These are phyloP conservation scores for Macrocystidia cucumis DNA, from an alignment of 1,284 basidiomycete species.

Conservation along the genomic window DNA sequence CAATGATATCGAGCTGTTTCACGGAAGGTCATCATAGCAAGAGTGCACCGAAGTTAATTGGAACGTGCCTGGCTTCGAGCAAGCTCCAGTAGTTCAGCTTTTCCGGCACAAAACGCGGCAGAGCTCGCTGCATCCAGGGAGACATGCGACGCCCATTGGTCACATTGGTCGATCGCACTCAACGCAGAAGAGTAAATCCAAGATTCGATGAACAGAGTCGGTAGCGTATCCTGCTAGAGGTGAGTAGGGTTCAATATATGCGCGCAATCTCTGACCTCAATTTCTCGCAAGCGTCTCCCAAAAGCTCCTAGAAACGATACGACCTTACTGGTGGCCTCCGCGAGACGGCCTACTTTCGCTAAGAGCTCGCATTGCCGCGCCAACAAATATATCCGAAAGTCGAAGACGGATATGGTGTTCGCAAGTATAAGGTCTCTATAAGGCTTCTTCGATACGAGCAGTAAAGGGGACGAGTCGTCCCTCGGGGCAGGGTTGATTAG, in stretches of 20 bases:
- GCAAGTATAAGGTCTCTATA: slow-evolving; percentile 88
- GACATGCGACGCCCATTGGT: slow-evolving; percentile 56
- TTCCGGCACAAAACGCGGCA: slow-evolving; percentile 54
- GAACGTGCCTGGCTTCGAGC: slow-evolving; percentile 67
- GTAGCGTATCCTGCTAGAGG: slow-evolving; percentile 52
- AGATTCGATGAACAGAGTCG: slow-evolving; percentile 79
- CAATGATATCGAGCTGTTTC: slow-evolving; percentile 74
- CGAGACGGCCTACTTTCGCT: slow-evolving; percentile 61
- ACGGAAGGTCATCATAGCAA: slow-evolving; percentile 6
- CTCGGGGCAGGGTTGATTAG: slow-evolving; percentile 63
- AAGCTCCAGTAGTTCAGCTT: slow-evolving; percentile 78
- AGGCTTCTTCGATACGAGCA: slow-evolving; percentile 78
- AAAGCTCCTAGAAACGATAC: slow-evolving; percentile 77
- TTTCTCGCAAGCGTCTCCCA: slow-evolving; percentile 66
- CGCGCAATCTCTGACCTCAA: slow-evolving; percentile 48
- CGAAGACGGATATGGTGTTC: slow-evolving; percentile 90
- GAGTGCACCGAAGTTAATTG: neutral
- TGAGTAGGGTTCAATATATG: slow-evolving; percentile 2
- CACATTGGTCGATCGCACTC: slow-evolving; percentile 81
- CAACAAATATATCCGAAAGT: slow-evolving; percentile 89
- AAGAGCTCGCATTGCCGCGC: slow-evolving; percentile 80
- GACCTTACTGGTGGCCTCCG: slow-evolving; percentile 63
- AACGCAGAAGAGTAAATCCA: slow-evolving; percentile 93
- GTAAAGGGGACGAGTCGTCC: slow-evolving; percentile 78
- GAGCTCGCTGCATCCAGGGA: slow-evolving; percentile 36